Percentiles rank a stretch among this genome's conserved stretches.
Conservation (phyloP, 2,329 filamentous ascomycete species). For the Bisporella sp. region DNA sequence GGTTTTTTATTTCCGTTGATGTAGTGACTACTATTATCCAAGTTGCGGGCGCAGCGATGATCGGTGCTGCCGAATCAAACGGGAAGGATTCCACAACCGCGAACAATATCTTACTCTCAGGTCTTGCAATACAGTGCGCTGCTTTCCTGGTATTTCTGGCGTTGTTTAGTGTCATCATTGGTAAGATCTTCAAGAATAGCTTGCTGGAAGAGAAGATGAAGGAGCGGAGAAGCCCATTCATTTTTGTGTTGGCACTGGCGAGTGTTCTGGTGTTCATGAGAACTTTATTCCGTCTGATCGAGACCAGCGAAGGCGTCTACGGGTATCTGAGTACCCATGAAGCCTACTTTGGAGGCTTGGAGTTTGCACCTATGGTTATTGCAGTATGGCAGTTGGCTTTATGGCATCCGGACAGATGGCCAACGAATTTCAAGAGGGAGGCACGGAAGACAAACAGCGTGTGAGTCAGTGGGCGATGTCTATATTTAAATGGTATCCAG, state of each 20-base stretch:
- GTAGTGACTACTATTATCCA: conserved; percentile 46
- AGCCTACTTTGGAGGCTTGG: conserved; percentile 44
- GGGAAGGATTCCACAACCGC: conserved; percentile 41
- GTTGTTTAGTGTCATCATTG: conserved; percentile 11
- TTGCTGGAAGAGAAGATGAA: conserved; percentile 2
- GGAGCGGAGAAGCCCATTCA: conserved; percentile 32
- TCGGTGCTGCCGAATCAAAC: conserved; percentile 42
- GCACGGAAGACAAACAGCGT: neutral
- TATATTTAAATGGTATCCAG: too few species aligned
- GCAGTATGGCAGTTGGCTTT: conserved; percentile 30
- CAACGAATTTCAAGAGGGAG: neutral
- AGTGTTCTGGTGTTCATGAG: conserved; percentile 44
- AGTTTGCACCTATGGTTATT: conserved; percentile 46
- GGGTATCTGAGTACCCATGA: conserved; percentile 41
- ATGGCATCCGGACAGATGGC: neutral
- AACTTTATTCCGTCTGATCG: conserved; percentile 46
- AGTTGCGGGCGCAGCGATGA: conserved; percentile 45
- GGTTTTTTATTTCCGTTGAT: conserved; percentile 48
- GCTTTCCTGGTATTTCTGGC: conserved; percentile 43
- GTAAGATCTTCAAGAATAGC: conserved; percentile 1
- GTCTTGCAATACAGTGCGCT: conserved; percentile 47
- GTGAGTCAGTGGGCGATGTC: too few species aligned
- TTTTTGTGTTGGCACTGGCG: conserved; percentile 34
- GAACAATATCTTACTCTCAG: conserved; percentile 49
- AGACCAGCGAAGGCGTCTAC: conserved; percentile 43